phyloP scores from a whole-genome alignment of 1,139 yeast genomes.

The Pichia inconspicua region DNA sequence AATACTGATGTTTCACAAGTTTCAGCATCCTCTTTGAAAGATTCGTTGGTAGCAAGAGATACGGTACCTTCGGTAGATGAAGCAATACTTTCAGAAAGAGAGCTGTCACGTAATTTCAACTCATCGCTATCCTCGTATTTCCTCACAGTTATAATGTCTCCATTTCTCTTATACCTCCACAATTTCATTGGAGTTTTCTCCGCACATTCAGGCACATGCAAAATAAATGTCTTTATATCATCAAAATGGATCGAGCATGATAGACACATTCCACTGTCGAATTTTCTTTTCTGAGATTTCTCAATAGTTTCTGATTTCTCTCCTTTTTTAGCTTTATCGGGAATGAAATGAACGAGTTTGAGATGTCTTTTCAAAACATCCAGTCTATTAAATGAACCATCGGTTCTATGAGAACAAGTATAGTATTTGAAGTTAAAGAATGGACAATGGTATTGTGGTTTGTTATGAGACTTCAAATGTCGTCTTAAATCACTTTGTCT shows the following conservation, averaged over 20 bases:
- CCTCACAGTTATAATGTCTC: slow-evolving; percentile 22
- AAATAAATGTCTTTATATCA: slow-evolving; percentile 50
- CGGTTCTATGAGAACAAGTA: slow-evolving; percentile 59
- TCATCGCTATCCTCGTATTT: slow-evolving; percentile 11
- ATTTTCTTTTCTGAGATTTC: slow-evolving; percentile 13
- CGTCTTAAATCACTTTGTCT: slow-evolving; percentile 60
- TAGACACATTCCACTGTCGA: slow-evolving; percentile 24
- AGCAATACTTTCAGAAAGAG: background rate
- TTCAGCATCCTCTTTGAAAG: background rate
- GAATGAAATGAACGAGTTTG: slow-evolving; percentile 56
- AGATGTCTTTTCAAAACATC: slow-evolving; percentile 68
- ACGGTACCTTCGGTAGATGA: background rate
- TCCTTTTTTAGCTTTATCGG: slow-evolving; percentile 32
- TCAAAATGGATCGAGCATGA: slow-evolving; percentile 33
- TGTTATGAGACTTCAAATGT: slow-evolving; percentile 55
- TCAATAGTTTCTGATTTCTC: slow-evolving; percentile 11
- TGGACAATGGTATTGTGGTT: slow-evolving; percentile 64
- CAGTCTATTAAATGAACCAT: slow-evolving; percentile 61
- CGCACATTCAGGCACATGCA: slow-evolving; percentile 63
- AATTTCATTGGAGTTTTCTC: slow-evolving; percentile 25
- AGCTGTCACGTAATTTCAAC: background rate
- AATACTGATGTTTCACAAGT: background rate
- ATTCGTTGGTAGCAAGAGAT: background rate
- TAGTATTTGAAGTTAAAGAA: slow-evolving; percentile 54
- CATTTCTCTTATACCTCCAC: slow-evolving; percentile 27